Percentiles rank a stretch among this genome's conserved stretches.
These are phyloP conservation scores for Xerocomus potaroensis DNA, from an alignment of 768 basidiomycete genomes.

Conservation along the genomic window DNA sequence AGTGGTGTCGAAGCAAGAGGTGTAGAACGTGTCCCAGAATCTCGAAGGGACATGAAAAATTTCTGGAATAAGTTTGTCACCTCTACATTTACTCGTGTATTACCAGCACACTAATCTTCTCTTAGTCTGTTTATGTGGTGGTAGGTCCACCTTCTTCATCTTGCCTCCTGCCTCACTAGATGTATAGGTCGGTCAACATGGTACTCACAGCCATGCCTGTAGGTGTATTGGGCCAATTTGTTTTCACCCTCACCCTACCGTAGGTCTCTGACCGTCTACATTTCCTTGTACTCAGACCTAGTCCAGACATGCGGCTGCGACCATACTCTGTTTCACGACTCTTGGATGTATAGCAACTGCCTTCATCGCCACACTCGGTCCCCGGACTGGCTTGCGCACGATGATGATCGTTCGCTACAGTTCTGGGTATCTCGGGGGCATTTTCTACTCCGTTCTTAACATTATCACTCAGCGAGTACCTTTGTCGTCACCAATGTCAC, in stretches of 20 bases:
- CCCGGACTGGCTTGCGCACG: conserved; percentile 48
- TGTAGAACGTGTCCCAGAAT: conserved; percentile 50
- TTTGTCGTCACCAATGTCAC: background rate
- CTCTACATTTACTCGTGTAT: too few relatives aligned
- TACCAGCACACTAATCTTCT: too few relatives aligned
- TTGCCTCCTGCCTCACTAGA: background rate
- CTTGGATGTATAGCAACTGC: conserved; percentile 40
- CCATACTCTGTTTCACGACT: conserved; percentile 44
- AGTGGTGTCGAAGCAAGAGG: conserved; percentile 52
- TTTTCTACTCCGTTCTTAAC: conserved; percentile 49
- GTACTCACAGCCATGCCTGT: conserved; percentile 47
- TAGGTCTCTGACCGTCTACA: conserved; percentile 20
- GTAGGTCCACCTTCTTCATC: conserved; percentile 15
- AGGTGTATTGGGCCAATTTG: conserved; percentile 44
- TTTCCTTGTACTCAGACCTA: background rate
- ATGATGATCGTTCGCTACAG: conserved; percentile 50
- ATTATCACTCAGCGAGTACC: conserved; percentile 46
- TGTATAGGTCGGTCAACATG: conserved; percentile 42
- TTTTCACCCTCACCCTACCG: conserved; percentile 46
- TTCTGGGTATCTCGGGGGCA: conserved; percentile 46
- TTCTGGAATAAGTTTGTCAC: conserved; percentile 34
- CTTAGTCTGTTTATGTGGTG: conserved; percentile 44
- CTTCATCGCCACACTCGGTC: conserved; percentile 52
- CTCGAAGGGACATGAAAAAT: conserved; percentile 42
- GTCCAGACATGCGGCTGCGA: conserved; percentile 40